Evolutionary conservation across 2,329 filamentous ascomycete species (phyloP).

Genomic region (Colletotrichum viniferum): DNA sequence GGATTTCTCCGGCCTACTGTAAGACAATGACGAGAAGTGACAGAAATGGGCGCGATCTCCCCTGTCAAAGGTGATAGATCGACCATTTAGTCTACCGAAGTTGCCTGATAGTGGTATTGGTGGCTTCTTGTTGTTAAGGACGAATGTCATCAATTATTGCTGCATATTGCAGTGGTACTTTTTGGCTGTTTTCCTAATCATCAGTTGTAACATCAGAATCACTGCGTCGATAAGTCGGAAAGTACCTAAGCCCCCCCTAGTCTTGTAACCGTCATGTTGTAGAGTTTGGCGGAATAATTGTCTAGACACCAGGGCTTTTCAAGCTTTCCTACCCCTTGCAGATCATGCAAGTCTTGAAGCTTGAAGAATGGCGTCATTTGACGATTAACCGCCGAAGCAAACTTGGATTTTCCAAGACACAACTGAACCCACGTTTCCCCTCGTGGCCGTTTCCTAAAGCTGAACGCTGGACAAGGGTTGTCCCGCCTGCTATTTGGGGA

Average conservation of each 20-base stretch:
- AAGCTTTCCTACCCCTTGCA: not conserved
- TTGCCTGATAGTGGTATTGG: rapidly evolving
- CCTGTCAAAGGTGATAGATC: not conserved
- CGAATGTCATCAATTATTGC: rapidly evolving
- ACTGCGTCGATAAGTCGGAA: not conserved
- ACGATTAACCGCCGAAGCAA: not conserved
- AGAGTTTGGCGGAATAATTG: rapidly evolving
- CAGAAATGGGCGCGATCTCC: not conserved
- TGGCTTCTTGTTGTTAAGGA: rapidly evolving
- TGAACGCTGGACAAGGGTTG: not conserved
- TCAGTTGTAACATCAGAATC: not conserved
- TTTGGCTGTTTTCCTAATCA: not conserved
- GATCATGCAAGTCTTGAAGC: not conserved
- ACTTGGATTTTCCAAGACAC: constrained; percentile 9
- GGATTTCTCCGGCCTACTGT: not conserved
- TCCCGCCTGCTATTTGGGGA: not conserved
- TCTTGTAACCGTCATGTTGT: not conserved
- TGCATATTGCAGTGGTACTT: rapidly evolving
- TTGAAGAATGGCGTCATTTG: constrained; percentile 5
- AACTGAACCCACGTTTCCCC: not conserved
- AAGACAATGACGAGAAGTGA: not conserved
- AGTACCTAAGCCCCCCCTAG: not conserved
- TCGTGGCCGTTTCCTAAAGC: not conserved
- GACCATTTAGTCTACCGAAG: not conserved
- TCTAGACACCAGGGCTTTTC: not conserved